These are phyloP conservation scores for Eimeria acervulina DNA, from an alignment of 169 alveolate species.

Conservation along the genomic window DNA sequence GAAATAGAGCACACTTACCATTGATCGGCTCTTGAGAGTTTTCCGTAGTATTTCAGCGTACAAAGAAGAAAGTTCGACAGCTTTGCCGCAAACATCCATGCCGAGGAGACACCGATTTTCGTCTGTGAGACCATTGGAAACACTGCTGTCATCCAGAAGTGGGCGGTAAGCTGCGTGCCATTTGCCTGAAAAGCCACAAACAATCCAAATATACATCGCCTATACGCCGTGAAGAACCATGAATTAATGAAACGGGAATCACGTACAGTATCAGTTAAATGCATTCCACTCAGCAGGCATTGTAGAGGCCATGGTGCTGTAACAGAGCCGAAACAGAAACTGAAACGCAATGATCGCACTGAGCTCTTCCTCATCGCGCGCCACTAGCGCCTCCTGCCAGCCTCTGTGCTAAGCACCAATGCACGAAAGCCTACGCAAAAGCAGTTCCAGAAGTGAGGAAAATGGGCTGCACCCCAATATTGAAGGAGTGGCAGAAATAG, in stretches of 20 bases:
- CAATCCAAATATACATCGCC: background rate
- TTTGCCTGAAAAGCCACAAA: constrained; percentile 15
- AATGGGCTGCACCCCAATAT: constrained; percentile 79
- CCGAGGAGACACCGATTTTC: background rate
- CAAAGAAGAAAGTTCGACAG: constrained; percentile 10
- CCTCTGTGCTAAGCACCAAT: background rate
- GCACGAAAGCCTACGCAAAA: constrained; percentile 67
- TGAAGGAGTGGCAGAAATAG: constrained; percentile 60
- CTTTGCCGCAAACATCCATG: background rate
- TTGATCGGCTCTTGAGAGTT: constrained; percentile 51
- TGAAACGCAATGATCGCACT: background rate
- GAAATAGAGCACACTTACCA: constrained; percentile 14
- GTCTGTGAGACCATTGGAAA: background rate
- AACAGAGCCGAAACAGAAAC: background rate
- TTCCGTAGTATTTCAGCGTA: constrained; percentile 49
- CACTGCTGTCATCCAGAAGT: background rate
- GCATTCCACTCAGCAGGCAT: background rate
- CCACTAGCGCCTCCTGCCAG: background rate
- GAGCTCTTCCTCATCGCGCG: background rate
- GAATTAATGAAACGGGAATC: background rate
- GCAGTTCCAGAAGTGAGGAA: constrained; percentile 76
- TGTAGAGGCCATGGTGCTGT: too few relatives aligned
- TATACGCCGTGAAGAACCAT: background rate
- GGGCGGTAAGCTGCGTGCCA: constrained; percentile 49
- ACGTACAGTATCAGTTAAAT: background rate